Conservation (phyloP, 2,329 filamentous ascomycete species). For the Diaporthe sp. region DNA sequence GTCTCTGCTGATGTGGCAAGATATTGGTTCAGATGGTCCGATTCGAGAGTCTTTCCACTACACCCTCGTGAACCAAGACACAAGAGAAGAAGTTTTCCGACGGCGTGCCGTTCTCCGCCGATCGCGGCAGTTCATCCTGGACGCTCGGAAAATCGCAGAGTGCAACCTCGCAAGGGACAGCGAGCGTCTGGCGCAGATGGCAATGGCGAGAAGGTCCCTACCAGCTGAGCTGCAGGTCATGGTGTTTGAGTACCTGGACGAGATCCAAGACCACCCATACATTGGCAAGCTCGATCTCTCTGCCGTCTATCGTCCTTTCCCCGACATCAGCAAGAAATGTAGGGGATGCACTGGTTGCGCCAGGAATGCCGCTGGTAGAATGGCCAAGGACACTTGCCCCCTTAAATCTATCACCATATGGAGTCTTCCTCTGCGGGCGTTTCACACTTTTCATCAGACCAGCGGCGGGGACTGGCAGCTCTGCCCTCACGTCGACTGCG, state of each 20-base stretch:
- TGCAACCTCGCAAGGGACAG: not conserved
- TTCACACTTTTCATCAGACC: conserved; percentile 28
- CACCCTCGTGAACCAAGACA: not conserved
- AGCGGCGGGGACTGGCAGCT: not conserved
- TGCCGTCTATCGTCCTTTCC: conserved; percentile 27
- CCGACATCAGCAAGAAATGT: not conserved
- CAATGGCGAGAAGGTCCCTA: conserved; percentile 8
- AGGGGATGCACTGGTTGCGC: not conserved
- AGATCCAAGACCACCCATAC: conserved; percentile 19
- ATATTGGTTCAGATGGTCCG: conserved; percentile 10
- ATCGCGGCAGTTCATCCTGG: conserved; percentile 33
- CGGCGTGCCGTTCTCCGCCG: conserved; percentile 9
- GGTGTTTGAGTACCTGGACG: conserved; percentile 19
- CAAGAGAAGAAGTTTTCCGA: not conserved
- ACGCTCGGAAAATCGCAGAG: conserved; percentile 17
- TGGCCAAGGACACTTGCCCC: conserved; percentile 24
- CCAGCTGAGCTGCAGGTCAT: conserved; percentile 32
- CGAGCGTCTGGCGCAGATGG: not conserved
- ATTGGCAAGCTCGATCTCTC: conserved; percentile 30
- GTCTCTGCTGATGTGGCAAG: conserved; percentile 24
- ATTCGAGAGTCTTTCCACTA: conserved; percentile 8
- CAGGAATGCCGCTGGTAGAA: not conserved
- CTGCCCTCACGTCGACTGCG: conserved; percentile 4
- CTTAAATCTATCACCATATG: conserved; percentile 24
- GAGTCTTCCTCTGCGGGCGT: conserved; percentile 26